Percentiles rank a stretch among this genome's conserved stretches.
Conservation (phyloP, 177 flowering plant genomes). For the Tripterygium wilfordii region DNA sequence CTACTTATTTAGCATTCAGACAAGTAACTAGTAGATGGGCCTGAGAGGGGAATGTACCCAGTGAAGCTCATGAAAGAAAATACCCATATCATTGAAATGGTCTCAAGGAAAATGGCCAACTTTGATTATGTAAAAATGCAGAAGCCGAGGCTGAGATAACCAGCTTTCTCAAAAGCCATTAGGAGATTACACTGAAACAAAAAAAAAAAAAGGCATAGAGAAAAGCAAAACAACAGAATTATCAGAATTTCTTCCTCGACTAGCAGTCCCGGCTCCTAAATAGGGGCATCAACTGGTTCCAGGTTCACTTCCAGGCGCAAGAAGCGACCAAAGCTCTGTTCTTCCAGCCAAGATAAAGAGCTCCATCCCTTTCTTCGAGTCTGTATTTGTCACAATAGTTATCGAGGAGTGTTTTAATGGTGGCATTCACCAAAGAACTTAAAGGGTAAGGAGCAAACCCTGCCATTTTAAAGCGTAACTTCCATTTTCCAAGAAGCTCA, state of each 20-base stretch:
- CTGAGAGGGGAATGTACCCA: too few relatives aligned
- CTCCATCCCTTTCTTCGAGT: slow-evolving; percentile 55
- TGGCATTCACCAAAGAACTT: slow-evolving; percentile 49
- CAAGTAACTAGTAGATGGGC: too few relatives aligned
- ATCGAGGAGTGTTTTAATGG: slow-evolving; percentile 43
- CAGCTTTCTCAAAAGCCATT: too few relatives aligned
- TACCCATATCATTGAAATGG: too few relatives aligned
- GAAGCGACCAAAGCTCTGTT: slow-evolving; percentile 53
- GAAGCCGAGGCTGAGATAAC: too few relatives aligned
- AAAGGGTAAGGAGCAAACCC: slow-evolving; percentile 60
- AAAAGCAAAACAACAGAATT: too few relatives aligned
- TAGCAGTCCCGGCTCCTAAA: not conserved
- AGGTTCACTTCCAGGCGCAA: slow-evolving; percentile 54
- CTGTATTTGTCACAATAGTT: slow-evolving; percentile 41
- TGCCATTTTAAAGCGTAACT: slow-evolving; percentile 48
- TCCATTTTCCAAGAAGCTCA: slow-evolving; percentile 65
- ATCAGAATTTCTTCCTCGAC: too few relatives aligned
- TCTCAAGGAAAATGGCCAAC: too few relatives aligned
- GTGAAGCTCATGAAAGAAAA: too few relatives aligned
- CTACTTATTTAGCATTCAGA: too few relatives aligned
- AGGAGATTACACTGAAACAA: too few relatives aligned
- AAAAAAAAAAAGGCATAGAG: not conserved
- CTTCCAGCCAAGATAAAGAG: slow-evolving; percentile 66
- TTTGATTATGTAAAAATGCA: too few relatives aligned
- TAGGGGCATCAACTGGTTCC: not conserved